phyloP scores from a whole-genome alignment of 805 yeast genomes.

The Grigorovia jiainica region DNA sequence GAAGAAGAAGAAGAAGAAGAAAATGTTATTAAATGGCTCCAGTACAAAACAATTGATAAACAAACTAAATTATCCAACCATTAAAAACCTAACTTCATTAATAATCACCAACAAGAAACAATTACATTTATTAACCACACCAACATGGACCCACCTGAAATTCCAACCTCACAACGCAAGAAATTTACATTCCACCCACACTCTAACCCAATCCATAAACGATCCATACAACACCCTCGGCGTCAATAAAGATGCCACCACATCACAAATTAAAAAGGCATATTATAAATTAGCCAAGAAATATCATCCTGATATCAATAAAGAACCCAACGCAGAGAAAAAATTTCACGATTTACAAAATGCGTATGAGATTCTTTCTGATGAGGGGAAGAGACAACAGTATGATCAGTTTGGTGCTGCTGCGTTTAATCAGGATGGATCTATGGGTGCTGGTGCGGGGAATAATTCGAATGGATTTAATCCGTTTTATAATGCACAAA shows the following conservation, averaged over 20 bases:
- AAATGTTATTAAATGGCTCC: no score
- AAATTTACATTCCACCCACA: conserved; percentile 13
- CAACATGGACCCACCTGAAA: no score
- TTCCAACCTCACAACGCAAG: no score
- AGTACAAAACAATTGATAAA: no score
- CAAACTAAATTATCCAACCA: no score
- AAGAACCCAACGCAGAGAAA: conserved; percentile 78
- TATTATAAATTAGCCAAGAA: conserved; percentile 89
- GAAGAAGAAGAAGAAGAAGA: no score
- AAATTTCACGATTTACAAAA: conserved; percentile 89
- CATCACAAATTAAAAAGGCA: conserved; percentile 87
- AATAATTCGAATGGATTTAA: conserved; percentile 31
- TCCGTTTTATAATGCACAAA: conserved; percentile 6
- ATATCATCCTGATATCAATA: conserved; percentile 94
- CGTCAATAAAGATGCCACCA: conserved; percentile 57
- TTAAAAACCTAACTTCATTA: no score
- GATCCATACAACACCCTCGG: conserved; percentile 88
- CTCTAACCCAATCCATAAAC: conserved; percentile 16
- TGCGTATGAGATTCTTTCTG: conserved; percentile 85
- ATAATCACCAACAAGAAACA: no score
- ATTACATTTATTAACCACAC: no score
- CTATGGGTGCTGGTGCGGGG: conserved; percentile 39
- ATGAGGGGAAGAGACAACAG: conserved; percentile 75
- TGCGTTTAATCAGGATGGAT: conserved; percentile 59
- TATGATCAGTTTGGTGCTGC: conserved; percentile 88